phyloP scores from a whole-genome alignment of 345 rosid species.

The Cardamine resedifolia region DNA sequence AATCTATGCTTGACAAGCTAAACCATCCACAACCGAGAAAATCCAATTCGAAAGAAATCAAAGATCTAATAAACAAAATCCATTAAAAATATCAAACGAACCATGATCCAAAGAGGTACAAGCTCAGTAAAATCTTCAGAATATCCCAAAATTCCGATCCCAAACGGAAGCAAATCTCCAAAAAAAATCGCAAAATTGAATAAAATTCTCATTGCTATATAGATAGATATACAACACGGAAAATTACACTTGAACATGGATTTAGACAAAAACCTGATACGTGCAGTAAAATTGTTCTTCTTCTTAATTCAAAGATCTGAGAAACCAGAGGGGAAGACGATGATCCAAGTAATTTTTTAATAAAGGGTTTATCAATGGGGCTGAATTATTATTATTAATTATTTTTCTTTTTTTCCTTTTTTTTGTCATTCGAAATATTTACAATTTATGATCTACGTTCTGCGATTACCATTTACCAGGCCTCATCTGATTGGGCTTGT shows the following conservation, averaged over 20 bases:
- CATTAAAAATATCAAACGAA: background rate
- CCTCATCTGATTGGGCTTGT: slow-evolving; percentile 27
- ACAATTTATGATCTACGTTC: slow-evolving; percentile 27
- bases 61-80: slow-evolving; percentile 8
- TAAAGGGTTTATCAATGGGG: slow-evolving; percentile 31
- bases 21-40: background rate
- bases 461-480: slow-evolving; percentile 6
- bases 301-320: slow-evolving; percentile 35
- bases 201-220: background rate
- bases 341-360: slow-evolving; percentile 29
- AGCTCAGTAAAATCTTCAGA: background rate
- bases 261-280: slow-evolving; percentile 29
- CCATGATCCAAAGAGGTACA: background rate
- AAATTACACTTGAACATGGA: slow-evolving; percentile 2
- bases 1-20: slow-evolving; percentile 11
- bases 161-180: slow-evolving; percentile 19
- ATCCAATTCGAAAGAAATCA: slow-evolving; percentile 6
- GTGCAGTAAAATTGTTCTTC: slow-evolving; percentile 17
- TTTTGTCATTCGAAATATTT: background rate
- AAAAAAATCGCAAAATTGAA: background rate
- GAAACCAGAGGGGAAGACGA: slow-evolving; percentile 29
- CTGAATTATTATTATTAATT: slow-evolving; percentile 8
- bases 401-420: background rate
- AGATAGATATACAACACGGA: background rate
- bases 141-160: slow-evolving; percentile 6